Evolutionary conservation across 768 basidiomycete genomes (phyloP).

Genomic region (Trametopsis cervina): DNA sequence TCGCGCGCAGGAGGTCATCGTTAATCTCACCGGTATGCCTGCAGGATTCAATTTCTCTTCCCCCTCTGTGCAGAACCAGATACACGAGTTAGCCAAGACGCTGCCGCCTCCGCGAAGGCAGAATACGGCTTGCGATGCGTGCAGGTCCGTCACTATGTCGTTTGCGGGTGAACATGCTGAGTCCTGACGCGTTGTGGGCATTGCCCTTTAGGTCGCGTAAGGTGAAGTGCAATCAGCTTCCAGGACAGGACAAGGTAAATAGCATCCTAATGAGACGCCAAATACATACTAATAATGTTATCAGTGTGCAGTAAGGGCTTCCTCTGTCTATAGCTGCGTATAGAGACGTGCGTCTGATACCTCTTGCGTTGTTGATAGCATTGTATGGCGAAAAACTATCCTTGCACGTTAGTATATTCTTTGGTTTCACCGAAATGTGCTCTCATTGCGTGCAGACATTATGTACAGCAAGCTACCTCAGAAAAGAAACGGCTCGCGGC

Average conservation of each 20-base stretch:
- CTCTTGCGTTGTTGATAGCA: no score
- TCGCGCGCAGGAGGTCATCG: no score
- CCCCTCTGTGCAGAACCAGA: constrained; percentile 70
- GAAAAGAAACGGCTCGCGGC: constrained; percentile 70
- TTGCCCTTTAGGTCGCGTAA: constrained; percentile 81
- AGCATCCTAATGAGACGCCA: no score
- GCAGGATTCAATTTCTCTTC: constrained; percentile 58
- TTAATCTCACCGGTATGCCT: no score
- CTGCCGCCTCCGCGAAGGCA: constrained; percentile 85
- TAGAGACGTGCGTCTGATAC: no score
- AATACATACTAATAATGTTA: no score
- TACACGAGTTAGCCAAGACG: constrained; percentile 74
- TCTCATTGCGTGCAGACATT: constrained; percentile 43
- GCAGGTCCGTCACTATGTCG: constrained; percentile 46
- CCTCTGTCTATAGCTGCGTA: no score
- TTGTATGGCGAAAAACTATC: constrained; percentile 81
- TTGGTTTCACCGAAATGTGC: constrained; percentile 17
- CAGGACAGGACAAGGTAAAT: constrained; percentile 74
- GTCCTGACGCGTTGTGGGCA: no score
- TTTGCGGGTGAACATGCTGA: constrained; percentile 11
- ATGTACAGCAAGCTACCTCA: constrained; percentile 77
- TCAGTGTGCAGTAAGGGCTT: no score
- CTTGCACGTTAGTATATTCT: constrained; percentile 72
- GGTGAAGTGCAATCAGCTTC: constrained; percentile 81
- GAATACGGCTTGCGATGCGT: constrained; percentile 91